These are phyloP conservation scores for Biancaea sappan DNA, from an alignment of 306 rosid species.

Conservation along the genomic window DNA sequence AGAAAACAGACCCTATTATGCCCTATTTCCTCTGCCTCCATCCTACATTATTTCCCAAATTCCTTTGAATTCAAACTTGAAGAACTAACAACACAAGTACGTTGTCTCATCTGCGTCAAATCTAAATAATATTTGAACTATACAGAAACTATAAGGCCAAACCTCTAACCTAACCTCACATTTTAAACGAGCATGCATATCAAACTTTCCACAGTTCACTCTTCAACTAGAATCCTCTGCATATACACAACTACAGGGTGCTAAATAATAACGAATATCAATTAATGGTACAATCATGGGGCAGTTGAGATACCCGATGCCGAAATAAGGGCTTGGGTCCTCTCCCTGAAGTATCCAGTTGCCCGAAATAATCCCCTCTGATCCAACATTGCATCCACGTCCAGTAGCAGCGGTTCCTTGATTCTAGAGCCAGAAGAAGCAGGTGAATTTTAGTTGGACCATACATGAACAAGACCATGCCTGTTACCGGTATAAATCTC, in stretches of 20 bases:
- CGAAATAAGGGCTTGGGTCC: no score
- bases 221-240: constrained; percentile 22
- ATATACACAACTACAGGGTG: constrained; percentile 21
- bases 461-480: constrained; percentile 86
- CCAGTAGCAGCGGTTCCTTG: constrained; percentile 14
- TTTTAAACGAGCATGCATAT: constrained; percentile 8
- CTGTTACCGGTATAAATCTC: constrained; percentile 89
- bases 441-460: constrained; percentile 68
- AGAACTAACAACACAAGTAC: constrained; percentile 6
- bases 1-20: not conserved
- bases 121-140: constrained; percentile 8
- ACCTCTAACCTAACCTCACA: not conserved
- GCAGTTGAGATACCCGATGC: constrained; percentile 31
- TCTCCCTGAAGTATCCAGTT: no score
- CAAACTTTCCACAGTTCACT: not conserved
- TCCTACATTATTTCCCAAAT: not conserved
- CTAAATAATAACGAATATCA: constrained; percentile 26
- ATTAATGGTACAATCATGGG: constrained; percentile 36
- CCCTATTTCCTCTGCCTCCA: not conserved
- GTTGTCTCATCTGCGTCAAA: constrained; percentile 19
- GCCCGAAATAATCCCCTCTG: constrained; percentile 3
- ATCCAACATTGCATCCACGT: not conserved
- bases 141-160: constrained; percentile 31
- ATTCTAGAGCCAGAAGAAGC: constrained; percentile 15
- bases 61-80: not conserved